Evolutionary conservation across 179 eudicot genomes (phyloP).

Genomic region (Camellia oleifera): DNA sequence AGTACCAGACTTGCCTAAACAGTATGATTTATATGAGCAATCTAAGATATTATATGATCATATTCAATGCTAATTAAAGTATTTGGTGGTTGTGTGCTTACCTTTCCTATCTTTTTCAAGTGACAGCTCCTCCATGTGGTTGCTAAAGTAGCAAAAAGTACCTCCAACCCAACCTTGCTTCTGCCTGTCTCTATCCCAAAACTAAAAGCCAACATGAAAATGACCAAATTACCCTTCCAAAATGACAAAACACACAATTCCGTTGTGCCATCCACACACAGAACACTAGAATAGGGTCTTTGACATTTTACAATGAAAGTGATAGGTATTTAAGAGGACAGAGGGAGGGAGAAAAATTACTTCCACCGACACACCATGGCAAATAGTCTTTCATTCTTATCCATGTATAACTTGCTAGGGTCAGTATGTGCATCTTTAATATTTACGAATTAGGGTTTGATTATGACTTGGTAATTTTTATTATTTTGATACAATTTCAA

Average conservation of each 20-base stretch:
- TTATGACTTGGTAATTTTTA: no score
- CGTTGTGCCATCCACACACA: background rate
- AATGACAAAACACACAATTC: background rate
- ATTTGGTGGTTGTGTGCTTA: background rate
- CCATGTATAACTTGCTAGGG: background rate
- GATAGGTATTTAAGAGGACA: background rate
- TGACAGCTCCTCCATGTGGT: slow-evolving; percentile 20
- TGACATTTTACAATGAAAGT: background rate
- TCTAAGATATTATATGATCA: background rate
- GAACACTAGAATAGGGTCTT: background rate
- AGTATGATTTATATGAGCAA: background rate
- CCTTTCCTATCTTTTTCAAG: slow-evolving; percentile 8
- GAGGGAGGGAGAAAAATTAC: background rate
- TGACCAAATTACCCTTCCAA: slow-evolving; percentile 3
- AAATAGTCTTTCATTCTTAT: background rate
- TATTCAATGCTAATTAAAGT: background rate
- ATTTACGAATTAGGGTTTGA: no score
- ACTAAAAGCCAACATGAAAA: background rate
- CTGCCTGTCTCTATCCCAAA: background rate
- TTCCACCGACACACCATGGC: background rate
- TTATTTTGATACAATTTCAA: no score
- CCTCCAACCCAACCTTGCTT: slow-evolving; percentile 5
- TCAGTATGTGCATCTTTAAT: no score
- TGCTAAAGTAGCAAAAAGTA: slow-evolving; percentile 1
- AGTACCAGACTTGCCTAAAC: background rate